Conservation (phyloP, 331 rosid genomes). For the Prunus yedoensis region DNA sequence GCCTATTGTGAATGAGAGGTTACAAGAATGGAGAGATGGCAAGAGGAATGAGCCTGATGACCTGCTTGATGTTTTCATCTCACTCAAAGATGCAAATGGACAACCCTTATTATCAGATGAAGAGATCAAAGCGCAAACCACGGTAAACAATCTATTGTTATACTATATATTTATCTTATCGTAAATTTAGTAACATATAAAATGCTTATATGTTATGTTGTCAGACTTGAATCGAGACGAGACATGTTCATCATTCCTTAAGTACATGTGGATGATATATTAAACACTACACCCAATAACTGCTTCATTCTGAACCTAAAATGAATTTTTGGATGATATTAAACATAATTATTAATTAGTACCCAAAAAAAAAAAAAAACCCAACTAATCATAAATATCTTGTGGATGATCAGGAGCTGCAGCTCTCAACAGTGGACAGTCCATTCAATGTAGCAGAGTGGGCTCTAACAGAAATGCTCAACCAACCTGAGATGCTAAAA, state of each 20-base stretch:
- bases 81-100: constrained; percentile 22
- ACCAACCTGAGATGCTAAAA: constrained; percentile 33
- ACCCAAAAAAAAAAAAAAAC: no score
- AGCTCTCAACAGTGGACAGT: constrained; percentile 34
- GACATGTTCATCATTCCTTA: no score
- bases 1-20: constrained; percentile 30
- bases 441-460: constrained; percentile 44
- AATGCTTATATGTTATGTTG: no score
- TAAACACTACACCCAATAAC: no score
- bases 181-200: no score
- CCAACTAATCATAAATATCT: not conserved
- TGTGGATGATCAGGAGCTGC: constrained; percentile 31
- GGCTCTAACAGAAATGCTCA: constrained; percentile 45
- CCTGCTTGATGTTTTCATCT: constrained; percentile 41
- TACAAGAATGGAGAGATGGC: constrained; percentile 29
- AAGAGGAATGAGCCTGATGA: constrained; percentile 28
- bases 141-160: constrained; percentile 9
- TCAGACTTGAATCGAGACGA: no score
- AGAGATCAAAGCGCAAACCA: constrained; percentile 42
- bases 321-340: no score
- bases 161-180: no score
- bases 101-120: constrained; percentile 27
- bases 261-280: no score
- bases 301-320: no score
- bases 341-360: no score